Evolutionary conservation across 1,284 basidiomycete species (phyloP).

Genomic region (Naganishia sp.): DNA sequence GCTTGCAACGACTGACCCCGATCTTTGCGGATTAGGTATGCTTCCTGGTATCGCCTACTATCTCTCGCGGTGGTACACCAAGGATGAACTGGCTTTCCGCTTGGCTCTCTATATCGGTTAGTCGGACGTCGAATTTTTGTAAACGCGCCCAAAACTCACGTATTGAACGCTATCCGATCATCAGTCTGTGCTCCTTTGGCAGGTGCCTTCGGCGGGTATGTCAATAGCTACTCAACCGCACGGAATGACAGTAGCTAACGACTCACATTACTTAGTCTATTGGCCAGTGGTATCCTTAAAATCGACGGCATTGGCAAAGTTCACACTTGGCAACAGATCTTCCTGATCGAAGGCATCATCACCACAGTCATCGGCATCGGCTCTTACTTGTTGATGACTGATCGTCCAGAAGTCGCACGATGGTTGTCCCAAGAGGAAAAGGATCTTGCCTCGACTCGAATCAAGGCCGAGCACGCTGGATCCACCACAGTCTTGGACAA

Average conservation of each 20-base stretch:
- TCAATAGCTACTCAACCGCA: background rate
- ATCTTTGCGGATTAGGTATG: background rate
- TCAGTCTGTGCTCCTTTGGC: slow-evolving; percentile 30
- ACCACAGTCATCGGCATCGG: slow-evolving; percentile 44
- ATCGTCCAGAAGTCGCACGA: slow-evolving; percentile 45
- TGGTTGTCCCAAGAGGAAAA: slow-evolving; percentile 51
- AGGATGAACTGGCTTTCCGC: slow-evolving; percentile 30
- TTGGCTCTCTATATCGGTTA: slow-evolving; percentile 27
- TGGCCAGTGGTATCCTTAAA: slow-evolving; percentile 29
- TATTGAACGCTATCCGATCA: background rate
- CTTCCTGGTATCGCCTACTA: slow-evolving; percentile 41
- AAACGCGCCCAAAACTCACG: background rate
- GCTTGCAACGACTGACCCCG: background rate
- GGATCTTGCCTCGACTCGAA: slow-evolving; percentile 27
- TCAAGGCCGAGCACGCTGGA: slow-evolving; percentile 52
- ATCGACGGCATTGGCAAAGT: slow-evolving; percentile 27
- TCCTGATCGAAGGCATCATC: slow-evolving; percentile 51
- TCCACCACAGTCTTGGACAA: slow-evolving; percentile 43
- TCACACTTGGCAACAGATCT: slow-evolving; percentile 37
- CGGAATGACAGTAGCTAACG: no score
- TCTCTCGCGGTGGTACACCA: slow-evolving; percentile 42
- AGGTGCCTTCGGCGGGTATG: slow-evolving; percentile 27
- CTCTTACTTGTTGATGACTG: slow-evolving; percentile 45
- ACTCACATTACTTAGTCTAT: background rate
- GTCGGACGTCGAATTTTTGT: background rate